Evolutionary conservation across 2,329 filamentous ascomycete species (phyloP).

Genomic region (Pseudogymnoascus sp.): DNA sequence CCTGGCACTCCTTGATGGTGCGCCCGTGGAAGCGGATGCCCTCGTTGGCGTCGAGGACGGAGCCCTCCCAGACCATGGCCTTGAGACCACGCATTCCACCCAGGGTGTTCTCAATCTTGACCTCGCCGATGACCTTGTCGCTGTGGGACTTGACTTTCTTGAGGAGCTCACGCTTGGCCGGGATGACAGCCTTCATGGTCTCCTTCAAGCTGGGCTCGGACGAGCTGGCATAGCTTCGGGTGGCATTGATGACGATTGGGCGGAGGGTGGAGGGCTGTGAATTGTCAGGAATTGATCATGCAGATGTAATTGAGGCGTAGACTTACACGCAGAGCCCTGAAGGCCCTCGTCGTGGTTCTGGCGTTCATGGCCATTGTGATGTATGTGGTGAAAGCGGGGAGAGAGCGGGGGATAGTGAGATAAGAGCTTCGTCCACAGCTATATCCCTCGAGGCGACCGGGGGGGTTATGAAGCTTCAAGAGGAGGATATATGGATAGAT

Average conservation of each 20-base stretch:
- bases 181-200: slow-evolving; percentile 75
- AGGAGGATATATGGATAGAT: not conserved
- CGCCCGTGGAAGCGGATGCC: slow-evolving; percentile 97
- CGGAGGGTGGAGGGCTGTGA: slow-evolving; percentile 27
- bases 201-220: slow-evolving; percentile 85
- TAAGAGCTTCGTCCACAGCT: not conserved
- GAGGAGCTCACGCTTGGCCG: slow-evolving; percentile 84
- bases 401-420: slow-evolving; percentile 12
- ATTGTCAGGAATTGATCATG: not conserved
- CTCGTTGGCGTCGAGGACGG: slow-evolving; percentile 90
- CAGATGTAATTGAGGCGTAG: slow-evolving; percentile 14
- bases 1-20: slow-evolving; percentile 97
- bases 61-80: slow-evolving; percentile 98
- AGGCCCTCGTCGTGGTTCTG: slow-evolving; percentile 52
- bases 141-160: slow-evolving; percentile 86
- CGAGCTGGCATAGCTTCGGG: slow-evolving; percentile 62
- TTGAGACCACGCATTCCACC: slow-evolving; percentile 97
- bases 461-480: not conserved
- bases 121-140: slow-evolving; percentile 77
- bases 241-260: slow-evolving; percentile 26
- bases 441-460: not conserved
- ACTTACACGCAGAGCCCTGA: slow-evolving; percentile 57
- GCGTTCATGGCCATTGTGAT: slow-evolving; percentile 56
- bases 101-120: slow-evolving; percentile 89
- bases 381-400: slow-evolving; percentile 22